Conservation (phyloP, 768 basidiomycete genomes). For the Rhizopogon rudus region DNA sequence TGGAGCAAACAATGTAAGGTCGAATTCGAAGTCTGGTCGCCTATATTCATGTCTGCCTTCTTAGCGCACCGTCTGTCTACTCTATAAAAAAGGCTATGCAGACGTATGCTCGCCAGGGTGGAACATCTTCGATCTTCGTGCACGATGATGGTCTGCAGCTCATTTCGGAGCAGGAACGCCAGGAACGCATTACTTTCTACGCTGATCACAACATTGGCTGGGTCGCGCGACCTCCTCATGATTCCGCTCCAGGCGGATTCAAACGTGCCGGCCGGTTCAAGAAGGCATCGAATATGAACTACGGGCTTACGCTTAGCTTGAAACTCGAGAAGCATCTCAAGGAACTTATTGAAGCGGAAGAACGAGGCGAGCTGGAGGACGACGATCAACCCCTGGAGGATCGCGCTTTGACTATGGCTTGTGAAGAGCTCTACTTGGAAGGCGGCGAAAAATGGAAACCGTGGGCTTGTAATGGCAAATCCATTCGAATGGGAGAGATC, state of each 20-base stretch:
- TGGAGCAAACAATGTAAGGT: conserved; percentile 77
- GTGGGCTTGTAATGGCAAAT: conserved; percentile 73
- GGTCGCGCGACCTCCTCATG: conserved; percentile 74
- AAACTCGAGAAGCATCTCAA: conserved; percentile 46
- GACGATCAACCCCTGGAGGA: conserved; percentile 57
- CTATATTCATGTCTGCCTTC: background rate
- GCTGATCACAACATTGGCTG: conserved; percentile 69
- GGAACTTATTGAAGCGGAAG: conserved; percentile 37
- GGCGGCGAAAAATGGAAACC: conserved; percentile 58
- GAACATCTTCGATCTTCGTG: conserved; percentile 69
- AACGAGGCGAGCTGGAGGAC: conserved; percentile 29
- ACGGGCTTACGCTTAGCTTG: conserved; percentile 48
- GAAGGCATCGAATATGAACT: conserved; percentile 88
- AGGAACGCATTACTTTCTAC: conserved; percentile 65
- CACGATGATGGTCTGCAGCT: conserved; percentile 73
- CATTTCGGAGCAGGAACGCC: conserved; percentile 51
- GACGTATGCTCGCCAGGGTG: conserved; percentile 83
- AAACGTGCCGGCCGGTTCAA: conserved; percentile 77
- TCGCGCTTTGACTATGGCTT: conserved; percentile 62
- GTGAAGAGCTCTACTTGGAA: conserved; percentile 67
- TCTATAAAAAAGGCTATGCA: conserved; percentile 81
- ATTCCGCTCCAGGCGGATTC: conserved; percentile 42
- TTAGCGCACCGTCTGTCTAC: conserved; percentile 63
- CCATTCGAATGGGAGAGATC: conserved; percentile 72
- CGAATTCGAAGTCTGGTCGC: background rate